These are phyloP conservation scores for Backusella liffmaniae DNA, from an alignment of 192 early-diverging fungal species.

Conservation along the genomic window DNA sequence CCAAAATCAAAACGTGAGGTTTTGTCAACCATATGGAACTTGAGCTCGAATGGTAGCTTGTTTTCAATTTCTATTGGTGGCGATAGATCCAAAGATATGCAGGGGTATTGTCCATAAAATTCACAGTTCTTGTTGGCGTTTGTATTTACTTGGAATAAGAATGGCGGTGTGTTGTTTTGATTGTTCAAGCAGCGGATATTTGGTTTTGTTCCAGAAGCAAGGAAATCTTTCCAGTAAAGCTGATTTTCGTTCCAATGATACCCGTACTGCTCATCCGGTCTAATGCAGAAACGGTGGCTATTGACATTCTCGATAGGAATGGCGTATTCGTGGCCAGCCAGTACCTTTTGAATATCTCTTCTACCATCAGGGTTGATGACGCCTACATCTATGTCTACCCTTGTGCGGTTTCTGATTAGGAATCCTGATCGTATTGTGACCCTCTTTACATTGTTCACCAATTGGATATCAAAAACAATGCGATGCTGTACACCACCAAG, in stretches of 20 bases:
- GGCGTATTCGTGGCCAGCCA: conserved; percentile 53
- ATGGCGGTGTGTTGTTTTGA: conserved; percentile 36
- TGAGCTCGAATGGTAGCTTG: conserved; percentile 71
- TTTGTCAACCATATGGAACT: conserved; percentile 60
- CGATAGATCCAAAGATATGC: conserved; percentile 56
- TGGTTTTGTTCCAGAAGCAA: conserved; percentile 17
- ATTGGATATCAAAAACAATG: conserved; percentile 73
- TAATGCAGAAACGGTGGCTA: conserved; percentile 60
- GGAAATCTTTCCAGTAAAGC: conserved; percentile 69
- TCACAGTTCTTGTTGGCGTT: conserved; percentile 26
- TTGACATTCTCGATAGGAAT: conserved; percentile 75
- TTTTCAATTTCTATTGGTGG: conserved; percentile 77
- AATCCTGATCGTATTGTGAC: conserved; percentile 75
- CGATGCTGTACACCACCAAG: conserved; percentile 63
- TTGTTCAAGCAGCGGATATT: conserved; percentile 38
- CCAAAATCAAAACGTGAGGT: conserved; percentile 18
- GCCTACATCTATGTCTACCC: conserved; percentile 58
- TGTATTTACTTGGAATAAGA: conserved; percentile 50
- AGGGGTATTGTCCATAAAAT: conserved; percentile 52
- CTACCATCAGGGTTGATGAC: conserved; percentile 38
- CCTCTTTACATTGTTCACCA: conserved; percentile 73
- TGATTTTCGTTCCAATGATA: conserved; percentile 73
- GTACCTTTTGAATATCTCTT: conserved; percentile 18
- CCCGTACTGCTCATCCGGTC: conserved; percentile 63
- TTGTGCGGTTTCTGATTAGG: conserved; percentile 64